Conservation (phyloP, 352 stramenopile genomes). For the Globisporangium canariense region DNA sequence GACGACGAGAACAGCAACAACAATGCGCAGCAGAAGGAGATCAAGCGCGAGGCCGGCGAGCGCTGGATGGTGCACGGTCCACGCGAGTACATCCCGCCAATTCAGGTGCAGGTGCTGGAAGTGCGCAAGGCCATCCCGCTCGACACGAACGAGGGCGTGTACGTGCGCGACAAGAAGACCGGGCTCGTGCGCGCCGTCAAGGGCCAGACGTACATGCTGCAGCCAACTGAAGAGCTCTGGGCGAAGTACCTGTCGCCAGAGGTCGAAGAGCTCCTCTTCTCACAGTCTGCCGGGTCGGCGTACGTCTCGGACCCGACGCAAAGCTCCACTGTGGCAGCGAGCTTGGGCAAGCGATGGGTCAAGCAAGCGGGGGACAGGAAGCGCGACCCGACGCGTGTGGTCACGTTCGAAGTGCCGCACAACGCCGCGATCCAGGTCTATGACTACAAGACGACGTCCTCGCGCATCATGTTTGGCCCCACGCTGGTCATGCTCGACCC, state of each 20-base stretch:
- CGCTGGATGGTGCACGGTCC: slow-evolving; percentile 82
- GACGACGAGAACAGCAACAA: slow-evolving; percentile 14
- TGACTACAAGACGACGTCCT: slow-evolving; percentile 82
- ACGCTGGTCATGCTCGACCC: slow-evolving; percentile 79
- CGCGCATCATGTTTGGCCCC: slow-evolving; percentile 75
- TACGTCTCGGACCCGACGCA: slow-evolving; percentile 55
- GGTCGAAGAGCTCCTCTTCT: slow-evolving; percentile 59
- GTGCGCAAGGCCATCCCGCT: slow-evolving; percentile 74
- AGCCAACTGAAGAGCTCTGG: slow-evolving; percentile 78
- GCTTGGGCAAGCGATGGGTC: background rate
- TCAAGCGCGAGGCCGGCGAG: slow-evolving; percentile 60
- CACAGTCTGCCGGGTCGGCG: slow-evolving; percentile 49
- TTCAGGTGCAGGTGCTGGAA: slow-evolving; percentile 73
- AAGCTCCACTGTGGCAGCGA: slow-evolving; percentile 11
- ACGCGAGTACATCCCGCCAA: slow-evolving; percentile 74
- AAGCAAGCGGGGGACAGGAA: background rate
- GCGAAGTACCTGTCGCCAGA: slow-evolving; percentile 56
- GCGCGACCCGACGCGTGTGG: slow-evolving; percentile 61
- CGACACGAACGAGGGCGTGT: slow-evolving; percentile 76
- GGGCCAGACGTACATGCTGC: slow-evolving; percentile 79
- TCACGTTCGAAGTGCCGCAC: slow-evolving; percentile 80
- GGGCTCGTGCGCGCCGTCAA: slow-evolving; percentile 71
- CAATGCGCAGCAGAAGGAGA: slow-evolving; percentile 25
- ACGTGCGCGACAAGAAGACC: slow-evolving; percentile 75
- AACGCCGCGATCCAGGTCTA: slow-evolving; percentile 83